phyloP scores from a whole-genome alignment of 306 rosid genomes.

The Pterocarpus santalinus region DNA sequence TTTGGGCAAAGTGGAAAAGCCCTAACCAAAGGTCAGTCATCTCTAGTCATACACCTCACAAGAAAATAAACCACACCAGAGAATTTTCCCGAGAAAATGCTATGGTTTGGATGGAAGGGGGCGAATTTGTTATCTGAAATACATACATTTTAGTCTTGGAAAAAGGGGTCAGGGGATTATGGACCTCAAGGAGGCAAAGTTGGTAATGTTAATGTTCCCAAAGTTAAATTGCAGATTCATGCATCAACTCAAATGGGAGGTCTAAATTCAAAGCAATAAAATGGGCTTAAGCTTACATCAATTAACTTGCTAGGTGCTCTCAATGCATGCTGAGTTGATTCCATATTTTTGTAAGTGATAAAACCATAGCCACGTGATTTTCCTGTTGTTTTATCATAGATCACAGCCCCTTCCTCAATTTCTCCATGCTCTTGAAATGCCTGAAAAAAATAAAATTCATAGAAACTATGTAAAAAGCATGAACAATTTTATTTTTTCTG shows the following conservation, averaged over 20 bases:
- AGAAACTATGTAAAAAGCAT: slow-evolving; percentile 31
- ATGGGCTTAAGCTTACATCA: slow-evolving; percentile 63
- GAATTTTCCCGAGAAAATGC: slow-evolving; percentile 7
- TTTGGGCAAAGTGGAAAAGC: slow-evolving; percentile 2
- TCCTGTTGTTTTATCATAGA: slow-evolving; percentile 68
- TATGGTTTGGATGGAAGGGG: background rate
- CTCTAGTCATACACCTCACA: background rate
- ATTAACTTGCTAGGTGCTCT: slow-evolving; percentile 82
- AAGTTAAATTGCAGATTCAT: slow-evolving; percentile 5
- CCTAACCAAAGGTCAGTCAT: slow-evolving; percentile 26
- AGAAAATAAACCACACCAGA: background rate
- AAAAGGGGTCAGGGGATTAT: background rate
- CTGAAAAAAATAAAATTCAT: slow-evolving; percentile 47
- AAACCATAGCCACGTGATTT: slow-evolving; percentile 89
- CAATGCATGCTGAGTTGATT: slow-evolving; percentile 77
- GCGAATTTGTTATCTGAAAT: background rate
- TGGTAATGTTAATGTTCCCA: slow-evolving; percentile 16
- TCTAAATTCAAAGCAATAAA: slow-evolving; percentile 26
- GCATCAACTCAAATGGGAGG: slow-evolving; percentile 22
- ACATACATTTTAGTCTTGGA: background rate
- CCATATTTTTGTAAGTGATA: slow-evolving; percentile 77
- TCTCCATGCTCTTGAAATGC: slow-evolving; percentile 82
- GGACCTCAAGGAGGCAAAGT: slow-evolving; percentile 37
- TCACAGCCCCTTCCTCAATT: slow-evolving; percentile 86
- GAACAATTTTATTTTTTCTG: slow-evolving; percentile 13